Conservation (phyloP, 768 basidiomycete genomes). For the Suillus brevipes region DNA sequence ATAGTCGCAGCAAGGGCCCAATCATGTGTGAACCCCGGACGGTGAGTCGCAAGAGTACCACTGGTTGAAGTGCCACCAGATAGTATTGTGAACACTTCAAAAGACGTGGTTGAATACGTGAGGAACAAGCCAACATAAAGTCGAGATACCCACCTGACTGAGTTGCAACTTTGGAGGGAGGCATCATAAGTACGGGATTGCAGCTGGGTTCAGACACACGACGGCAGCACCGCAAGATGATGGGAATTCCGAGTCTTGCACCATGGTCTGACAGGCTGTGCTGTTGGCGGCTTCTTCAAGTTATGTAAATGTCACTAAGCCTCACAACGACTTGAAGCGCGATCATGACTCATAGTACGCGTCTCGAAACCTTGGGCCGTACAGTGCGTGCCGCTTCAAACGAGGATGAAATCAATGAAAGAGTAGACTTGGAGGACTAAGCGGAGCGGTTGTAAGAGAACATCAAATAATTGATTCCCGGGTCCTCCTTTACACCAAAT, state of each 20-base stretch:
- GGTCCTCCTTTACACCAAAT: no score
- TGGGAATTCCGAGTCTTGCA: not conserved
- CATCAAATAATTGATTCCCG: no score
- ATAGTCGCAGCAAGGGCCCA: not conserved
- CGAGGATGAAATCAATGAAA: conserved; percentile 22
- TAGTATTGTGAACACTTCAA: not conserved
- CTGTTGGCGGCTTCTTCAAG: not conserved
- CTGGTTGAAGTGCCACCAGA: not conserved
- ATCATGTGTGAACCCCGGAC: not conserved
- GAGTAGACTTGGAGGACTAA: not conserved
- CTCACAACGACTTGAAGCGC: not conserved
- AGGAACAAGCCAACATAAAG: not conserved
- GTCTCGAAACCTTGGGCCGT: not conserved
- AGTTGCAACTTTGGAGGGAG: not conserved
- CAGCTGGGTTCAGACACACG: not conserved
- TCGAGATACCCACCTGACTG: not conserved
- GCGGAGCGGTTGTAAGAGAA: not conserved
- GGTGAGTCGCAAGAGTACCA: not conserved
- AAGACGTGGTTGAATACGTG: not conserved
- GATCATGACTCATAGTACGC: not conserved
- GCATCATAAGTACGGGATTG: not conserved
- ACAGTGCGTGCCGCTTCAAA: no score
- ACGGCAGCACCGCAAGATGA: not conserved
- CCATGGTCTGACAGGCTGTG: not conserved
- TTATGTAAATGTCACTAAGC: not conserved